Conservation (phyloP, 106 monocot genomes). For the Dendrobium nobile region DNA sequence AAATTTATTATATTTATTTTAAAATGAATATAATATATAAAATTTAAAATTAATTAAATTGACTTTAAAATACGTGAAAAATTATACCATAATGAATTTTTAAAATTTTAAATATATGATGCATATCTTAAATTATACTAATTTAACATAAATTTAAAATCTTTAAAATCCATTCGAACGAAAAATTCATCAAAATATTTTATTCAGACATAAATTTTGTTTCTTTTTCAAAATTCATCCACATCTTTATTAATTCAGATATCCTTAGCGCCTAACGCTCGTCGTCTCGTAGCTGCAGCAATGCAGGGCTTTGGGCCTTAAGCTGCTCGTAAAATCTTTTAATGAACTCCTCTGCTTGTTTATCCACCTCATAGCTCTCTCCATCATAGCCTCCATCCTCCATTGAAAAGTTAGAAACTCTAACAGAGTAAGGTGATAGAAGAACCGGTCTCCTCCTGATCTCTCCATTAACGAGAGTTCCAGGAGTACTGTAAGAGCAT, state of each 20-base stretch:
- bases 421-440: not conserved
- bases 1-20: no score
- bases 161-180: no score
- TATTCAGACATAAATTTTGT: no score
- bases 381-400: conserved; percentile 3
- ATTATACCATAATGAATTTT: no score
- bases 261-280: not conserved
- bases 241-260: not conserved
- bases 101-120: no score
- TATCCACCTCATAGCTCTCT: conserved; percentile 13
- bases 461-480: no score
- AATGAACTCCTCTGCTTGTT: conserved; percentile 20
- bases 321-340: conserved; percentile 20
- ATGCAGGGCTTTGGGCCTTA: conserved; percentile 2
- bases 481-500: not conserved
- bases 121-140: no score
- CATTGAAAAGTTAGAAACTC: not conserved
- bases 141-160: no score
- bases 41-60: no score
- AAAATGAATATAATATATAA: no score
- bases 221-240: not conserved
- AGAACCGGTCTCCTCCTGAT: not conserved
- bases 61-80: no score
- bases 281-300: not conserved
- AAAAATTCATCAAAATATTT: no score